phyloP scores from a whole-genome alignment of 257 asterid genomes.

The Petunia secreta region DNA sequence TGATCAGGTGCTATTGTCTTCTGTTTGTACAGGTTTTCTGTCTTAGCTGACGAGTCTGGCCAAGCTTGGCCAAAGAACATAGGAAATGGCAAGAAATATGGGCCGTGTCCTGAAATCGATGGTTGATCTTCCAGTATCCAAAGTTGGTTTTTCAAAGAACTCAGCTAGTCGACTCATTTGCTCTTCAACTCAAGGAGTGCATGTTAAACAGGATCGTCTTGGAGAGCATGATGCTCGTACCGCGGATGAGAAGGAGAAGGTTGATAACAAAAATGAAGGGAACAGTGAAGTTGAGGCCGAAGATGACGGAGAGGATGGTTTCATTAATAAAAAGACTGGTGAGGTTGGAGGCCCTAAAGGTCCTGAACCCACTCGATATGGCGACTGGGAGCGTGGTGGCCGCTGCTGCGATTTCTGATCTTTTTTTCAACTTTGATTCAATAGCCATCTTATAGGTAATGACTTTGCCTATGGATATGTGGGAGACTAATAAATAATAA shows the following conservation, averaged over 20 bases:
- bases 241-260: conserved; percentile 37
- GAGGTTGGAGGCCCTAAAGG: conserved; percentile 90
- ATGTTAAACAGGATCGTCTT: conserved; percentile 29
- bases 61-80: neutral
- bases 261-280: conserved; percentile 33
- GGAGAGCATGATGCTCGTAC: conserved; percentile 7
- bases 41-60: neutral
- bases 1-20: neutral
- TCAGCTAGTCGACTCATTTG: conserved; percentile 46
- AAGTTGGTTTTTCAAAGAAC: conserved; percentile 20
- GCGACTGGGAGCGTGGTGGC: conserved; percentile 90
- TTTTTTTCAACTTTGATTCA: neutral
- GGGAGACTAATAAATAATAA: neutral
- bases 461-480: neutral
- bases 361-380: conserved; percentile 91
- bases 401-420: conserved; percentile 82
- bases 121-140: conserved; percentile 39
- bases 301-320: conserved; percentile 31
- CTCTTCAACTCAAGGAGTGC: conserved; percentile 51
- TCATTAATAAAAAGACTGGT: conserved; percentile 56
- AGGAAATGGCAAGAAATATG: conserved; percentile 60
- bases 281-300: conserved; percentile 31
- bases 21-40: conserved; percentile 3
- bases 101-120: conserved; percentile 43
- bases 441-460: neutral